These are phyloP conservation scores for Bipolaris bicolor DNA, from an alignment of 2,329 filamentous ascomycete species.

Conservation along the genomic window DNA sequence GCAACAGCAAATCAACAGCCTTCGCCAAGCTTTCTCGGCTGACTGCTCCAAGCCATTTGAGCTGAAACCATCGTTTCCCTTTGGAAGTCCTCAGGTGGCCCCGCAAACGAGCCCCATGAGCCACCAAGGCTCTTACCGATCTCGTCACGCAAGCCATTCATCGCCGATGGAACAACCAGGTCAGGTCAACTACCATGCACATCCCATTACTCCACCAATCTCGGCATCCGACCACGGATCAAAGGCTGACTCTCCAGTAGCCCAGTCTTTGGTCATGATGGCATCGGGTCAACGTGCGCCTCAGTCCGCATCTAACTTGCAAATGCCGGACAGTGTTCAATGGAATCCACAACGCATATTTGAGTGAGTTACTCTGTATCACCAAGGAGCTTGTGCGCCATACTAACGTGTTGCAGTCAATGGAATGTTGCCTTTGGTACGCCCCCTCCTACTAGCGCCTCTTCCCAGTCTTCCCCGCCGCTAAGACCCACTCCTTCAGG, in stretches of 20 bases:
- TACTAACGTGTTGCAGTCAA: conserved; percentile 64
- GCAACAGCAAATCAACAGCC: conserved; percentile 84
- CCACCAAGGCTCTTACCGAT: conserved; percentile 55
- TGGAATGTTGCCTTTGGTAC: conserved; percentile 95
- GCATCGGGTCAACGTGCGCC: conserved; percentile 60
- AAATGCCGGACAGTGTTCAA: conserved; percentile 66
- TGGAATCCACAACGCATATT: conserved; percentile 92
- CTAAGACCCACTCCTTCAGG: conserved; percentile 52
- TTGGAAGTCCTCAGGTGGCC: conserved; percentile 75
- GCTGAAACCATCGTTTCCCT: conserved; percentile 84
- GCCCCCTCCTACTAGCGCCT: conserved; percentile 51
- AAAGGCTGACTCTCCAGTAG: conserved; percentile 77
- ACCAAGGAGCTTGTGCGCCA: neutral
- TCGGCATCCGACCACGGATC: conserved; percentile 74
- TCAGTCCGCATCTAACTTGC: conserved; percentile 60
- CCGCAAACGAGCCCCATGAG: conserved; percentile 66
- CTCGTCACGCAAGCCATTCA: conserved; percentile 56
- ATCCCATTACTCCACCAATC: conserved; percentile 81
- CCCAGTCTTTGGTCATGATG: conserved; percentile 76
- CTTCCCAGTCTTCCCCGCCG: conserved; percentile 54
- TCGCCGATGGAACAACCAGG: conserved; percentile 59
- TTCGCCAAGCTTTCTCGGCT: conserved; percentile 89
- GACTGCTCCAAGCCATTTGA: conserved; percentile 85
- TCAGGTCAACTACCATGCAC: conserved; percentile 69
- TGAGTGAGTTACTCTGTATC: conserved; percentile 69